A percentile compares a stretch with the other conserved stretches of the same genome.
Evolutionary conservation across 73 alveolate species (phyloP).

Genomic region (Breviolum minutum): DNA sequence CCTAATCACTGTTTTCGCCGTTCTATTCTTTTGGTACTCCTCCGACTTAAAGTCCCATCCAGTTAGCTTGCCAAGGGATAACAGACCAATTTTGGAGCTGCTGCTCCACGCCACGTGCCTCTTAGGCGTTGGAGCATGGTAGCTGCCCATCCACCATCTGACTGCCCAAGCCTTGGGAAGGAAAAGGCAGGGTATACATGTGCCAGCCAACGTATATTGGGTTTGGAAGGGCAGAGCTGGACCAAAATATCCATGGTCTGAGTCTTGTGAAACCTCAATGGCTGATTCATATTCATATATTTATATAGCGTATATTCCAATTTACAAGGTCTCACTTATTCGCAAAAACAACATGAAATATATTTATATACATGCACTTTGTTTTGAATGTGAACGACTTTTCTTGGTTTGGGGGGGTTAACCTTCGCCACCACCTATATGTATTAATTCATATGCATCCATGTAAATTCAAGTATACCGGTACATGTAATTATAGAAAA

Average conservation of each 20-base stretch:
- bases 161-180: not conserved
- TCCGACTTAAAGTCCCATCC: not conserved
- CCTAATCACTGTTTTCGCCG: not conserved
- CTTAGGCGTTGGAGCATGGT: not conserved
- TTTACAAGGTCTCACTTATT: not conserved
- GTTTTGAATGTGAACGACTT: too few relatives aligned
- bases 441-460: too few relatives aligned
- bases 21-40: not conserved
- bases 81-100: not conserved
- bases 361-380: too few relatives aligned
- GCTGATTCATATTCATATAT: not conserved
- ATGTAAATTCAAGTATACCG: too few relatives aligned
- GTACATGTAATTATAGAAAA: too few relatives aligned
- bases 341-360: not conserved
- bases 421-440: too few relatives aligned
- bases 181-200: too few relatives aligned
- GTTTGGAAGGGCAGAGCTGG: too few relatives aligned
- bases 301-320: not conserved
- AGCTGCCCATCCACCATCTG: constrained; percentile 18
- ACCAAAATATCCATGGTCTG: not conserved
- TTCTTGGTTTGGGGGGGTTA: too few relatives aligned
- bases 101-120: not conserved
- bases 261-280: not conserved
- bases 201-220: too few relatives aligned
- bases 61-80: not conserved